phyloP scores from a whole-genome alignment of 108 stramenopile genomes.

The Nitzschia inconspicua region DNA sequence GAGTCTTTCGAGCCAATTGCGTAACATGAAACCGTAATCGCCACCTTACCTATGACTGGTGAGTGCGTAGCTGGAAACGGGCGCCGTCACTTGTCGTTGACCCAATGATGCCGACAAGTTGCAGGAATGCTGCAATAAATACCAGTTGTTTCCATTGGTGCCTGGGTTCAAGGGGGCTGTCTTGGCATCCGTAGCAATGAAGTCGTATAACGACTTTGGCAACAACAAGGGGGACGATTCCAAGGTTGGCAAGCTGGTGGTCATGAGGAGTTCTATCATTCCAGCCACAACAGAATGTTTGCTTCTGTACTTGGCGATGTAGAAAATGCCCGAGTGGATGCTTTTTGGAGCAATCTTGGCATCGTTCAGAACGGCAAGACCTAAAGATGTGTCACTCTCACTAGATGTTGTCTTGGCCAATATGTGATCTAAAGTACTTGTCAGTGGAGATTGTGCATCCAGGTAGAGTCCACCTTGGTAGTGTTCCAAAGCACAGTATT shows the following conservation, averaged over 20 bases:
- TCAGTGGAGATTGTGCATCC: constrained; percentile 49
- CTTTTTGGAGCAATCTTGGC: constrained; percentile 3
- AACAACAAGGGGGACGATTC: constrained; percentile 26
- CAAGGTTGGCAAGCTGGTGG: constrained; percentile 23
- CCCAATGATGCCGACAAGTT: constrained; percentile 20
- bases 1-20: too few species aligned
- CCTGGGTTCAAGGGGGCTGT: constrained; percentile 2
- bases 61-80: constrained; percentile 20
- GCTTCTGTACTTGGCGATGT: constrained; percentile 6
- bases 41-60: constrained; percentile 21
- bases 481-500: constrained; percentile 60
- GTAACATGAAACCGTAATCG: neutral
- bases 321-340: constrained; percentile 26
- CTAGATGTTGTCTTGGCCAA: neutral
- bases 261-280: constrained; percentile 34
- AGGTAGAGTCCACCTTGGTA: constrained; percentile 50
- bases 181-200: constrained; percentile 16
- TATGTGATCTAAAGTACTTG: constrained; percentile 17
- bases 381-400: neutral
- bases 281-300: constrained; percentile 4
- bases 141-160: constrained; percentile 16
- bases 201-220: constrained; percentile 33
- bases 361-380: constrained; percentile 30
- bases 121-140: constrained; percentile 36
- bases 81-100: constrained; percentile 15